A percentile compares a stretch with the other conserved stretches of the same genome.
Conservation (phyloP, 2,329 filamentous ascomycete genomes). For the Leptographium lundbergii region DNA sequence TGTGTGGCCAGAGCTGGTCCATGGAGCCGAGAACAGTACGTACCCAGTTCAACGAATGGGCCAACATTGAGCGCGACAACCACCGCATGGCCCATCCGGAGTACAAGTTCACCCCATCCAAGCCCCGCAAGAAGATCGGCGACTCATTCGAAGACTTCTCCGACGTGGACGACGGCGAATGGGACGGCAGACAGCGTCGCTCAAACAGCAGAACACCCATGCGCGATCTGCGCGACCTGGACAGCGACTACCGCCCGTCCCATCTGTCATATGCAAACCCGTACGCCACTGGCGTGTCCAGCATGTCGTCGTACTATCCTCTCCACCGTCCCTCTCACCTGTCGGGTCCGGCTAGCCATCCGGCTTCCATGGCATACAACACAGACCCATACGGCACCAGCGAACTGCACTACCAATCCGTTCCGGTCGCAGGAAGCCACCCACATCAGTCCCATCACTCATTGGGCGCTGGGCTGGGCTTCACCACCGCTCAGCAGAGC, state of each 20-base stretch:
- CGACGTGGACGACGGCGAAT: slow-evolving; percentile 27
- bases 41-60: slow-evolving; percentile 64
- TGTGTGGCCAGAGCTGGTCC: slow-evolving; percentile 80
- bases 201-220: slow-evolving; percentile 19
- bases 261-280: slow-evolving; percentile 4
- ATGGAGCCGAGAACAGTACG: slow-evolving; percentile 63
- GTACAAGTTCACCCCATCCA: slow-evolving; percentile 90
- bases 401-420: slow-evolving; percentile 23
- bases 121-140: slow-evolving; percentile 33
- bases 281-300: slow-evolving; percentile 9
- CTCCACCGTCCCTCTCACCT: slow-evolving; percentile 19
- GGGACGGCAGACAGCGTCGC: slow-evolving; percentile 21
- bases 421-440: slow-evolving; percentile 5
- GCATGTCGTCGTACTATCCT: slow-evolving; percentile 2
- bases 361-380: slow-evolving; percentile 23
- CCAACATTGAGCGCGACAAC: slow-evolving; percentile 69
- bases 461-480: not conserved
- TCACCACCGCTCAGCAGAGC: not conserved
- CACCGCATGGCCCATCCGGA: slow-evolving; percentile 75
- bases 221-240: slow-evolving; percentile 19
- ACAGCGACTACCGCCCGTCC: slow-evolving; percentile 17
- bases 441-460: slow-evolving; percentile 2
- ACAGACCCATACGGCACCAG: slow-evolving; percentile 16
- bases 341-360: slow-evolving; percentile 22
- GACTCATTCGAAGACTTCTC: slow-evolving; percentile 29